Conservation (phyloP, 2,329 filamentous ascomycete genomes). For the Alternaria sp. region DNA sequence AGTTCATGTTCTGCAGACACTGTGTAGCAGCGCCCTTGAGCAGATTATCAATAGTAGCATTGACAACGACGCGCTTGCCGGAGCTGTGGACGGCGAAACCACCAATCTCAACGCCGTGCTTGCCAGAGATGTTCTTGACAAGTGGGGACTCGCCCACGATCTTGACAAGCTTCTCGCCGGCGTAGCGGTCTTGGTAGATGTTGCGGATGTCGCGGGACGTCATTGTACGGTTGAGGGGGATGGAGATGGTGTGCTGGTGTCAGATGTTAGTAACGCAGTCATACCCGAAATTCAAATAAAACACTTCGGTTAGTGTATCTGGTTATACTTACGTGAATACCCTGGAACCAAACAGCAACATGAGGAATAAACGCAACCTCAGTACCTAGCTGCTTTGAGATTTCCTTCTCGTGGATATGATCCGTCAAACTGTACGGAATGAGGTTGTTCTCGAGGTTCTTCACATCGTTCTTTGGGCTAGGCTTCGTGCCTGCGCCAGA, state of each 20-base stretch:
- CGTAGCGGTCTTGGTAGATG: constrained; percentile 94
- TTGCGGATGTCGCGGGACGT: constrained; percentile 90
- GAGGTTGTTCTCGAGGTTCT: constrained; percentile 83
- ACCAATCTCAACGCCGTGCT: constrained; percentile 92
- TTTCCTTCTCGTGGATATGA: constrained; percentile 94
- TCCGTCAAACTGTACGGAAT: constrained; percentile 91
- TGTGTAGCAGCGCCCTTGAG: constrained; percentile 93
- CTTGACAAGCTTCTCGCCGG: constrained; percentile 94
- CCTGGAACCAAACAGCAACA: constrained; percentile 96
- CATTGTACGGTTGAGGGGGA: constrained; percentile 87
- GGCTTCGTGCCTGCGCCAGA: constrained; percentile 95
- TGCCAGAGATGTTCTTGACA: constrained; percentile 83
- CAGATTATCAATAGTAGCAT: constrained; percentile 91
- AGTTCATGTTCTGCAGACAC: constrained; percentile 94
- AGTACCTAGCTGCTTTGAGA: constrained; percentile 77
- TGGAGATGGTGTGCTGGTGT: constrained; percentile 79
- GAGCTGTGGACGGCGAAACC: constrained; percentile 91
- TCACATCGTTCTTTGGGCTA: constrained; percentile 89
- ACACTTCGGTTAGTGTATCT: neutral
- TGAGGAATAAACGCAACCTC: constrained; percentile 89
- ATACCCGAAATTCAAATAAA: neutral
- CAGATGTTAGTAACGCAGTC: constrained; percentile 1
- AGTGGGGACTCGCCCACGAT: constrained; percentile 85
- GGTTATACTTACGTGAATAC: constrained; percentile 70
- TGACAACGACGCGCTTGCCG: constrained; percentile 92